Conservation (phyloP, 495 filamentous ascomycete genomes). For the Hypoxylon subgilvum region DNA sequence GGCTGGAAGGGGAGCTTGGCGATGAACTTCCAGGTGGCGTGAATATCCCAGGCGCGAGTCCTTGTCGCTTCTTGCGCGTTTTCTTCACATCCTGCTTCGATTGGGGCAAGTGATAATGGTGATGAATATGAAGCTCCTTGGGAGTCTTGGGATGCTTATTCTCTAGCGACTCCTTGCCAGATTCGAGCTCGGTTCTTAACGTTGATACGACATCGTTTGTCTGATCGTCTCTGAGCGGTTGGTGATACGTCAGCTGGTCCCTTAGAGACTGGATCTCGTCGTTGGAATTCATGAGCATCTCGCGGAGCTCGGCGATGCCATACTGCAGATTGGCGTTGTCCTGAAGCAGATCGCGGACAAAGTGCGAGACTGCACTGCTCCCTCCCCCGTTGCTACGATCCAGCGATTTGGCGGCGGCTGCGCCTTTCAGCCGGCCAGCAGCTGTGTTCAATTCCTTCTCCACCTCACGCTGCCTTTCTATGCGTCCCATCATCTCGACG, state of each 20-base stretch:
- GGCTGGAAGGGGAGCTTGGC: slow-evolving; percentile 52
- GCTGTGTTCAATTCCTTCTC: slow-evolving; percentile 78
- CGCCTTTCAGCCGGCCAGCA: slow-evolving; percentile 77
- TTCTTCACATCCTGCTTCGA: slow-evolving; percentile 68
- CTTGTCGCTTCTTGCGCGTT: slow-evolving; percentile 72
- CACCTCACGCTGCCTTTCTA: slow-evolving; percentile 76
- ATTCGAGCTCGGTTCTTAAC: slow-evolving; percentile 72
- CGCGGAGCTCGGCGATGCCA: slow-evolving; percentile 85
- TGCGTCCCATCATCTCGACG: slow-evolving; percentile 75
- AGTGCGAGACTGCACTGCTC: slow-evolving; percentile 79
- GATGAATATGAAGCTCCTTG: slow-evolving; percentile 86
- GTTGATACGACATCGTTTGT: slow-evolving; percentile 55
- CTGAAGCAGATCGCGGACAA: slow-evolving; percentile 92
- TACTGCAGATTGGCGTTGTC: slow-evolving; percentile 93
- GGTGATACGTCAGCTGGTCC: slow-evolving; percentile 82
- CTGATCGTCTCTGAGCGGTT: slow-evolving; percentile 61
- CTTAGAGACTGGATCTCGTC: slow-evolving; percentile 87
- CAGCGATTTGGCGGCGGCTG: slow-evolving; percentile 68
- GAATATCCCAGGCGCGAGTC: slow-evolving; percentile 63
- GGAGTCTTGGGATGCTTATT: slow-evolving; percentile 53
- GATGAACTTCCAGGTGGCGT: slow-evolving; percentile 54
- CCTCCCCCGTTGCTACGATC: slow-evolving; percentile 57
- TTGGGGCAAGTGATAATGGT: slow-evolving; percentile 79
- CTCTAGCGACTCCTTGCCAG: slow-evolving; percentile 50
- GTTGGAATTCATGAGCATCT: slow-evolving; percentile 91